phyloP scores from a whole-genome alignment of 23 red algal species.

The Gracilaria gracilis region DNA sequence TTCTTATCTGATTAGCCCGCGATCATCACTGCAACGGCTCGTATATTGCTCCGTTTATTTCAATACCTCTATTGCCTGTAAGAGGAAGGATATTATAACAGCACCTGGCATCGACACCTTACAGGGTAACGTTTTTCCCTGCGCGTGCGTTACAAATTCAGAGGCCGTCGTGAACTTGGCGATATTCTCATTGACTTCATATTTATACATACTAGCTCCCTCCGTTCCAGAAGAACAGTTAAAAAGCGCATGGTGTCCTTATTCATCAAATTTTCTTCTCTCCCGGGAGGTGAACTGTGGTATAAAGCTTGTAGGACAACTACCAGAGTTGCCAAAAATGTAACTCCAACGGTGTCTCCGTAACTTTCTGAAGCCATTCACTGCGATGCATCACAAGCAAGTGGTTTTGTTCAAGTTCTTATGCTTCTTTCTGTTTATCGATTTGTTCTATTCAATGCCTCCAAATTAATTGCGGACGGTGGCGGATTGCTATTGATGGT shows the following conservation, averaged over 20 bases:
- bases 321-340: neutral
- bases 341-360: neutral
- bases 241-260: slow-evolving; percentile 42
- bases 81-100: neutral
- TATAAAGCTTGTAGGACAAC: slow-evolving; percentile 16
- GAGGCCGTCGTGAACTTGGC: neutral
- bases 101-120: neutral
- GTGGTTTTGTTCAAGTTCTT: slow-evolving; percentile 72
- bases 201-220: neutral
- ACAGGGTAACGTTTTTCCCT: neutral
- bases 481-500: slow-evolving; percentile 76
- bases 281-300: slow-evolving; percentile 75
- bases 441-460: slow-evolving; percentile 73
- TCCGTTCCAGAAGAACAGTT: neutral
- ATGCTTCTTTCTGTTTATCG: slow-evolving; percentile 73
- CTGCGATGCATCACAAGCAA: slow-evolving; percentile 42
- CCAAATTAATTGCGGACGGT: slow-evolving; percentile 73
- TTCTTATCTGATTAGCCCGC: neutral
- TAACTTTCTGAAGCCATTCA: slow-evolving; percentile 35
- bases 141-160: neutral
- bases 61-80: neutral
- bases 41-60: neutral
- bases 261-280: slow-evolving; percentile 67
- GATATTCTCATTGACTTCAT: neutral
- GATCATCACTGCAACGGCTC: neutral